These are phyloP conservation scores for Alternaria dauci DNA, from an alignment of 2,329 filamentous ascomycete genomes.

Conservation along the genomic window DNA sequence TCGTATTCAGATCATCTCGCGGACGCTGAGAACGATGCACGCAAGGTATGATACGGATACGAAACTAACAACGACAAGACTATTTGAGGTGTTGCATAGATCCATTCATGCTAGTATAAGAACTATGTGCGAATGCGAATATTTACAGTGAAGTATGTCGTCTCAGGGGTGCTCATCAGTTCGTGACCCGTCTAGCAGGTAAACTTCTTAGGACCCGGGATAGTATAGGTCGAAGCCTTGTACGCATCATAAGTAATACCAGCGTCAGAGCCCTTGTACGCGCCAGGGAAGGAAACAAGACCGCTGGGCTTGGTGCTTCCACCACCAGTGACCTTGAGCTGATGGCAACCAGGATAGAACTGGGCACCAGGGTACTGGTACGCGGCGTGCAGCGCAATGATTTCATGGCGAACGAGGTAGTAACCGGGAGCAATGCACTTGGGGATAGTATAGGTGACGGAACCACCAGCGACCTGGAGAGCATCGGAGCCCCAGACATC, in stretches of 20 bases:
- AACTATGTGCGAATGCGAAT: constrained; percentile 16
- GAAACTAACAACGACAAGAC: neutral
- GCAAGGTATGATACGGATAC: neutral
- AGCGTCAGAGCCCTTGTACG: constrained; percentile 60
- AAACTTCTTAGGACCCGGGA: constrained; percentile 42
- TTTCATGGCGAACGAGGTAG: constrained; percentile 68
- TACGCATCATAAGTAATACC: constrained; percentile 65
- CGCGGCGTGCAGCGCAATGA: constrained; percentile 63
- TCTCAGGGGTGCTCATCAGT: neutral
- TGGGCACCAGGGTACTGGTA: constrained; percentile 63
- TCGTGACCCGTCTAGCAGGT: constrained; percentile 31
- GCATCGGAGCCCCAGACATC: constrained; percentile 58
- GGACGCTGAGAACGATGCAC: neutral
- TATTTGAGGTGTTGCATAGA: neutral
- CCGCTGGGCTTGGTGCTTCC: constrained; percentile 54
- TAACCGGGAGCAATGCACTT: constrained; percentile 61
- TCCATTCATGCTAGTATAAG: neutral
- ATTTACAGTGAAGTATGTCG: constrained; percentile 14
- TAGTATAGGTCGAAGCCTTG: constrained; percentile 44
- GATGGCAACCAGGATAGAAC: constrained; percentile 67
- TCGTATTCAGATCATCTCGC: neutral
- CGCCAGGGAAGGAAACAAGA: constrained; percentile 63
- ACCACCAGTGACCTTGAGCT: constrained; percentile 63
- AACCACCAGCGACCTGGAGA: constrained; percentile 56
- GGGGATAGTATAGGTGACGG: constrained; percentile 63